Conservation (phyloP, 208 protist genomes). For the Wallacemonas collosoma region DNA sequence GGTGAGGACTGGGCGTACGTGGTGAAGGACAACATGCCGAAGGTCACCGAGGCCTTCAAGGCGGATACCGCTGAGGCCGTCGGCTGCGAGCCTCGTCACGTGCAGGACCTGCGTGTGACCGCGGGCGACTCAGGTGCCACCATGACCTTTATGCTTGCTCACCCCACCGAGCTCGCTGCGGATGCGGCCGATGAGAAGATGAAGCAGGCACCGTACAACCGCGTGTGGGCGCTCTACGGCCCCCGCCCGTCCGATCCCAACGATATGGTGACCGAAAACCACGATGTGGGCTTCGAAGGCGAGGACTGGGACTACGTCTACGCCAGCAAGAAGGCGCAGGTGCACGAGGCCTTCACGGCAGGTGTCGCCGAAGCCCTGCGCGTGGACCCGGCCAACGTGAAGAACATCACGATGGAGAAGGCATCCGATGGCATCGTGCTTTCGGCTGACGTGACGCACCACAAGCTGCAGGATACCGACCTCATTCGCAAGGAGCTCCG, state of each 20-base stretch:
- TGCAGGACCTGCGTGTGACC: slow-evolving; percentile 1
- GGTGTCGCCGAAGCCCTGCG: slow-evolving; percentile 26
- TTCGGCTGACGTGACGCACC: slow-evolving; percentile 18
- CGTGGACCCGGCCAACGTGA: slow-evolving; percentile 23
- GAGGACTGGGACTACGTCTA: slow-evolving; percentile 27
- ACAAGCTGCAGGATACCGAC: slow-evolving; percentile 19
- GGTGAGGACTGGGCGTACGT: slow-evolving; percentile 58
- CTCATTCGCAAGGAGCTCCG: slow-evolving; percentile 34
- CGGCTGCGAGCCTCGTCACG: slow-evolving; percentile 10
- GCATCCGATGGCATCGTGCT: slow-evolving; percentile 26
- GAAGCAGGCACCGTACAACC: slow-evolving; percentile 18
- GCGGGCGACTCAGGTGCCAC: slow-evolving; percentile 18
- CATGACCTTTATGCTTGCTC: slow-evolving; percentile 22
- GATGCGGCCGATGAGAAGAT: slow-evolving; percentile 17
- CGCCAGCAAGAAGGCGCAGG: slow-evolving; percentile 15
- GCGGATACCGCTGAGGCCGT: slow-evolving; percentile 30
- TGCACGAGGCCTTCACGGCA: slow-evolving; percentile 27
- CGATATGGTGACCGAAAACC: slow-evolving; percentile 19
- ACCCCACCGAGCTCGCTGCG: slow-evolving; percentile 16
- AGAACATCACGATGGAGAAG: slow-evolving; percentile 28
- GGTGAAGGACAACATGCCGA: slow-evolving; percentile 24
- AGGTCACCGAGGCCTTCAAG: slow-evolving; percentile 32
- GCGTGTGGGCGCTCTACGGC: slow-evolving; percentile 30
- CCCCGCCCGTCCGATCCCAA: slow-evolving; percentile 23
- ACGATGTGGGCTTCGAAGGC: slow-evolving; percentile 20